Conservation (phyloP, 164 flowering plant genomes). For the Cinnamomum chago region DNA sequence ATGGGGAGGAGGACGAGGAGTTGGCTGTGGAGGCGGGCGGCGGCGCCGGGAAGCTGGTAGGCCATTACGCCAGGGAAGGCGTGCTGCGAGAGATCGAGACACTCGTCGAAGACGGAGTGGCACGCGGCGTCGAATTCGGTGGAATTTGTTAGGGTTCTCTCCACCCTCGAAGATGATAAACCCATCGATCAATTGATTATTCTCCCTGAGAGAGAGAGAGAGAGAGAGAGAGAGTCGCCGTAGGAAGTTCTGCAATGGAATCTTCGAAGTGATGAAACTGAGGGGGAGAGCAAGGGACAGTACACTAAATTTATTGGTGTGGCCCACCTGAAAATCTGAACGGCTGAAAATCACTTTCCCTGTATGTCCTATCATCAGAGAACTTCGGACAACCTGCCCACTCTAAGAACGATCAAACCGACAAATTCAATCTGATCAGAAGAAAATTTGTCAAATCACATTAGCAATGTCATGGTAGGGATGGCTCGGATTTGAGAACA, state of each 20-base stretch:
- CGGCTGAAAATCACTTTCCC: no score
- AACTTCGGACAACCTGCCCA: no score
- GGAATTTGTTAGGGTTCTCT: conserved; percentile 29
- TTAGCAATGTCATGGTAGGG: no score
- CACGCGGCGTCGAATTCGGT: conserved; percentile 53
- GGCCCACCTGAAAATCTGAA: no score
- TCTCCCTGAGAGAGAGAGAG: background rate
- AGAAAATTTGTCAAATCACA: no score
- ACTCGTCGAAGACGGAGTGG: conserved; percentile 43
- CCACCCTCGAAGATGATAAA: conserved; percentile 43
- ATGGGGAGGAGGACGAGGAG: conserved; percentile 41
- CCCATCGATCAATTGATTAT: conserved; percentile 17
- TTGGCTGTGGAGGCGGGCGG: conserved; percentile 49
- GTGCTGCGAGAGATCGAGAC: conserved; percentile 57
- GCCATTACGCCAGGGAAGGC: conserved; percentile 63
- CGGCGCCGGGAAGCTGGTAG: conserved; percentile 72
- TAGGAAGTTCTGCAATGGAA: background rate
- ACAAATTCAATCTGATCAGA: no score
- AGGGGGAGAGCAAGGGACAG: no score
- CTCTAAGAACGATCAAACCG: no score
- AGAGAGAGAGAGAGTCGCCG: background rate
- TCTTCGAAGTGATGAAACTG: background rate
- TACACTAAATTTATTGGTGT: no score
- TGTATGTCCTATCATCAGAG: no score
- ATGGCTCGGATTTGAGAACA: no score